Base-by-base conservation (phyloP, 495 filamentous ascomycete genomes). In the Aspergillus taichungensis region DNA sequence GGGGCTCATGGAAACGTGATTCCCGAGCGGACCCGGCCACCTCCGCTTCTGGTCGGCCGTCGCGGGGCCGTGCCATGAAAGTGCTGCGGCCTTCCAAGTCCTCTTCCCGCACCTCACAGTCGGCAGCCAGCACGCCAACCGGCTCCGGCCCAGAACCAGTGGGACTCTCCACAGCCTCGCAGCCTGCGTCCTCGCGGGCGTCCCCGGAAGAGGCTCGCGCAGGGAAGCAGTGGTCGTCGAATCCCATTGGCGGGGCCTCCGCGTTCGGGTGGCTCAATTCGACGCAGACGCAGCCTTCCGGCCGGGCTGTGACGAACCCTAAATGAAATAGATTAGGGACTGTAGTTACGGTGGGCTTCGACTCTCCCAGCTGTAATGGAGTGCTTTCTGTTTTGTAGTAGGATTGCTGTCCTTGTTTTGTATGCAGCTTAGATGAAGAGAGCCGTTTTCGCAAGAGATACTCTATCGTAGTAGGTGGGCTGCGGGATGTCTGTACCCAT, bases 201-300 rank as follows among this genome's bases (percentile, higher is more conserved):
- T 55, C 61, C 32, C 39, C 57, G 12, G 62, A 65, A 35, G 56
- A 59, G 13, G 38, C 52, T 37, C 66, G 50, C 49, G 66, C 62
- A 59, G 79, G 60, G 49, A 77, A 80, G 51, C 61, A 65, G n/a
- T 68, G 73, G 43, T 64, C 67, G 5, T 54, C 80, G 14, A 96
- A 96, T 60, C 90, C 92, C 3, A 73, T 96, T 33, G 92, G 92
- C 8, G 83, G 86, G 31, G 92, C 86, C n/a, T 91, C 88, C 18
- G 92, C 92, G 10, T 98, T 98, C 70, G 77, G 84, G n/a, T 98
- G 90, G 89, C 79, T 96, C 64, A 83, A 82, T 53, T 55, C 68
- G 28, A 44, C 54, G 8, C 51, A 55, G 28, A 44, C 54, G 8
- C 51, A 55, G 34, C 39, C 52, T 9, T 31, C 27, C 11, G 49